Percentiles rank a stretch among this genome's conserved stretches.
These are phyloP conservation scores for Puccinia coronata DNA, from an alignment of 1,284 basidiomycete genomes.

Conservation along the genomic window DNA sequence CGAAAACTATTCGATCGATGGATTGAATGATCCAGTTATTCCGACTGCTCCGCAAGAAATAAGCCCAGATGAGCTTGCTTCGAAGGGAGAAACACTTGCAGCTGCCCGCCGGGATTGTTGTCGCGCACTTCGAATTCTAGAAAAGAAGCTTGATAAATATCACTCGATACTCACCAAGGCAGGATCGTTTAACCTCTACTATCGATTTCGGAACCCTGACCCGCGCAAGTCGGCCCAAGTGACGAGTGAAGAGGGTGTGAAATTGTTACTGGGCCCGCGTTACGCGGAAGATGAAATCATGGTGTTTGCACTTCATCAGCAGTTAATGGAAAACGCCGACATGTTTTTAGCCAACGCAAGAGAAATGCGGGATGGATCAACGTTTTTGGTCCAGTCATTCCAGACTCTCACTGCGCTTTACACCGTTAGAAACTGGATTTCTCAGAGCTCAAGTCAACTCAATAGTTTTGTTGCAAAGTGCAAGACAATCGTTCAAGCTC, in stretches of 20 bases:
- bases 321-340: constrained; percentile 69
- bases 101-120: constrained; percentile 45
- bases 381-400: constrained; percentile 71
- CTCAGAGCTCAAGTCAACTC: constrained; percentile 52
- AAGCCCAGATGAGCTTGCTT: constrained; percentile 14
- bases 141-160: constrained; percentile 47
- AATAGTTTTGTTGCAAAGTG: constrained; percentile 50
- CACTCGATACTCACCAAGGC: constrained; percentile 54
- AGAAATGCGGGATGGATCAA: constrained; percentile 66
- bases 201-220: constrained; percentile 43
- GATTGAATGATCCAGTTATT: constrained; percentile 35
- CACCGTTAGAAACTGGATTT: constrained; percentile 66
- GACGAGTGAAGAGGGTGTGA: constrained; percentile 42
- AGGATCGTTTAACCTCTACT: constrained; percentile 55
- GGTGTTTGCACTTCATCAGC: constrained; percentile 71
- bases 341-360: constrained; percentile 69
- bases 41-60: constrained; percentile 3
- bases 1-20: constrained; percentile 28
- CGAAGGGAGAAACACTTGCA: constrained; percentile 10
- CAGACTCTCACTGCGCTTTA: constrained; percentile 66
- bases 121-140: constrained; percentile 53
- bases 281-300: constrained; percentile 56
- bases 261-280: constrained; percentile 50
- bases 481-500: constrained; percentile 28
- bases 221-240: constrained; percentile 55